These are phyloP conservation scores for Monosporascus cannonballus DNA, from an alignment of 2,329 filamentous ascomycete species.

Conservation along the genomic window DNA sequence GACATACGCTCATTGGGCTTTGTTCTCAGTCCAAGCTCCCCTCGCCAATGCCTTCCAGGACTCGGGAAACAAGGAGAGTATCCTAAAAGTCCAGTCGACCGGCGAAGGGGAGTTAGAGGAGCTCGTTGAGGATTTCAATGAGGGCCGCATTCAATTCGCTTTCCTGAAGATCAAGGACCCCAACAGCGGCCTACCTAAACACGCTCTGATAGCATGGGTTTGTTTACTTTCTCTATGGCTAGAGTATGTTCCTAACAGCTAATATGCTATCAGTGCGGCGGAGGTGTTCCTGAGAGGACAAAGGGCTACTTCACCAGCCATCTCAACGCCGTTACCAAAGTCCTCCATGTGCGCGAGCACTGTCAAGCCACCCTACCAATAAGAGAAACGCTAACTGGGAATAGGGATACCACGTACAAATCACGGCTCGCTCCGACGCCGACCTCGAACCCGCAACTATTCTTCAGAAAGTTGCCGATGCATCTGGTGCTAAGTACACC, in stretches of 20 bases:
- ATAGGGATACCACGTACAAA: conserved; percentile 88
- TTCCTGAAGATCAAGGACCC: conserved; percentile 96
- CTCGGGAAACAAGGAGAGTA: conserved; percentile 78
- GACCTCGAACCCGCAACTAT: conserved; percentile 85
- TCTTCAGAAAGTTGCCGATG: conserved; percentile 87
- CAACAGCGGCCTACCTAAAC: conserved; percentile 84
- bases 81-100: conserved; percentile 88
- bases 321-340: conserved; percentile 78
- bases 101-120: conserved; percentile 90
- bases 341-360: conserved; percentile 56
- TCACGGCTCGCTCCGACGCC: conserved; percentile 86
- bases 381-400: conserved; percentile 22
- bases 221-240: conserved; percentile 13
- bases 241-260: conserved; percentile 1
- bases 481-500: conserved; percentile 92
- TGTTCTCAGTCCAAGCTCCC: conserved; percentile 89
- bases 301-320: conserved; percentile 99
- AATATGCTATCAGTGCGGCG: conserved; percentile 59
- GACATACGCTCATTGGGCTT: conserved; percentile 86
- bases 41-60: conserved; percentile 92
- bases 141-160: conserved; percentile 93
- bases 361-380: not conserved
- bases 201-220: conserved; percentile 85
- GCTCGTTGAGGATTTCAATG: conserved; percentile 91
- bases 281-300: conserved; percentile 94